Conservation (phyloP, 306 rosid genomes). For the Cucurbita maxima region DNA sequence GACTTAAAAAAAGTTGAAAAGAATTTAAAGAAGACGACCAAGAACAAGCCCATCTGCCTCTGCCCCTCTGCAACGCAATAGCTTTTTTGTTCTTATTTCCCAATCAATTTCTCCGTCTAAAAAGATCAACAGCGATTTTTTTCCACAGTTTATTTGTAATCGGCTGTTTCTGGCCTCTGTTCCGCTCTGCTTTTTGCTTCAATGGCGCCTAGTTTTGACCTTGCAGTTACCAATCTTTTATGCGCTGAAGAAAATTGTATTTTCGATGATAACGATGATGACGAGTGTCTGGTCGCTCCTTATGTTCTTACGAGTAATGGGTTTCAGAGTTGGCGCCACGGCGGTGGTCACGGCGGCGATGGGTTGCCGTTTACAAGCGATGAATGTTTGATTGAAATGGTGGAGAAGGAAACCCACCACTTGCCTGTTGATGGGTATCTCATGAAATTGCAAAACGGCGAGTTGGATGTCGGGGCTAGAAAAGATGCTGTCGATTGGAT, state of each 20-base stretch:
- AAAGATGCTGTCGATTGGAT: slow-evolving; percentile 78
- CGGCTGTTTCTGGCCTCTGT: background rate
- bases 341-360: slow-evolving; percentile 15
- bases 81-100: slow-evolving; percentile 17
- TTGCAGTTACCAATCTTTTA: slow-evolving; percentile 53
- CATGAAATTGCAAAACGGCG: slow-evolving; percentile 40
- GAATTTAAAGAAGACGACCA: background rate
- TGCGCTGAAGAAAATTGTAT: slow-evolving; percentile 56
- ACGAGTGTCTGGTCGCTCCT: slow-evolving; percentile 19
- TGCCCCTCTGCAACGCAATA: slow-evolving; percentile 1
- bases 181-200: background rate
- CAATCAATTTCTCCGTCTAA: background rate
- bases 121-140: background rate
- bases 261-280: slow-evolving; percentile 40
- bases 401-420: slow-evolving; percentile 49
- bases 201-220: slow-evolving; percentile 93
- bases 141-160: background rate
- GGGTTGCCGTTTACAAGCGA: slow-evolving; percentile 57
- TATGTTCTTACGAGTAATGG: slow-evolving; percentile 23
- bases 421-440: slow-evolving; percentile 44
- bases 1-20: background rate
- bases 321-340: slow-evolving; percentile 11
- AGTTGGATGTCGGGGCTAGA: slow-evolving; percentile 57
- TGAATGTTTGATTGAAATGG: slow-evolving; percentile 47
- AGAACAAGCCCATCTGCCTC: background rate